Conservation (phyloP, 768 basidiomycete genomes). For the Mrakia frigida region DNA sequence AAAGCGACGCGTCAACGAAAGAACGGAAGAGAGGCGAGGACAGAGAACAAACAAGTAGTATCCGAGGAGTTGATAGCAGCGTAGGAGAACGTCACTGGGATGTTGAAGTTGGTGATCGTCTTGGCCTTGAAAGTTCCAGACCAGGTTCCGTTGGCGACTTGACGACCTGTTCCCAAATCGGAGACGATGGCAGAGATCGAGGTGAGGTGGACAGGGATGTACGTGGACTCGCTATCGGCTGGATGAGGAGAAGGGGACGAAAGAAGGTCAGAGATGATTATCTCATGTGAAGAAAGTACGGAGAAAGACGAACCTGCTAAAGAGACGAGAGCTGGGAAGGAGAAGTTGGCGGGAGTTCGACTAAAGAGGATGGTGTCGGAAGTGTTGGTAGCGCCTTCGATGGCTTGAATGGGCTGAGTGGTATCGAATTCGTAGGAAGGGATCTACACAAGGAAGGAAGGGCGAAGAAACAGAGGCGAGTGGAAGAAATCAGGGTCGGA, state of each 20-base stretch:
- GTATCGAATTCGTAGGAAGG: constrained; percentile 64
- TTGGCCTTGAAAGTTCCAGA: constrained; percentile 62
- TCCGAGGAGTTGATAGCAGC: constrained; percentile 71
- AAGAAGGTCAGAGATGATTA: neutral
- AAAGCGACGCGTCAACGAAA: neutral
- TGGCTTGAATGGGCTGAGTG: constrained; percentile 53
- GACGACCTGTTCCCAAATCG: constrained; percentile 60
- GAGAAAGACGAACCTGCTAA: constrained; percentile 51
- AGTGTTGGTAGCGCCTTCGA: constrained; percentile 40
- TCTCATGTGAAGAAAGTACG: too few species aligned
- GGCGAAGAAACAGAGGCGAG: neutral
- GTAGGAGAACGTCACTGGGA: constrained; percentile 83
- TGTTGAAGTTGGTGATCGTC: constrained; percentile 55
- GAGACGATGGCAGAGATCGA: constrained; percentile 62
- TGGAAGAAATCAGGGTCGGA: too few species aligned
- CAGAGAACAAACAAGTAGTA: constrained; percentile 61
- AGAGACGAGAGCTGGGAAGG: constrained; percentile 70
- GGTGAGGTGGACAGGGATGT: constrained; percentile 69
- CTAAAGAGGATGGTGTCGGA: constrained; percentile 54
- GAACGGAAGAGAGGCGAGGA: constrained; percentile 22
- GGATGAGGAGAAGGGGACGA: neutral
- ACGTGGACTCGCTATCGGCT: constrained; percentile 68
- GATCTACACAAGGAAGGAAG: constrained; percentile 1
- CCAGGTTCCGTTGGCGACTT: constrained; percentile 64
- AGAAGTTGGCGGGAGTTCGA: constrained; percentile 78